Base-by-base conservation (phyloP, 176 grass and related monocot genomes). In the Carex parvula region DNA sequence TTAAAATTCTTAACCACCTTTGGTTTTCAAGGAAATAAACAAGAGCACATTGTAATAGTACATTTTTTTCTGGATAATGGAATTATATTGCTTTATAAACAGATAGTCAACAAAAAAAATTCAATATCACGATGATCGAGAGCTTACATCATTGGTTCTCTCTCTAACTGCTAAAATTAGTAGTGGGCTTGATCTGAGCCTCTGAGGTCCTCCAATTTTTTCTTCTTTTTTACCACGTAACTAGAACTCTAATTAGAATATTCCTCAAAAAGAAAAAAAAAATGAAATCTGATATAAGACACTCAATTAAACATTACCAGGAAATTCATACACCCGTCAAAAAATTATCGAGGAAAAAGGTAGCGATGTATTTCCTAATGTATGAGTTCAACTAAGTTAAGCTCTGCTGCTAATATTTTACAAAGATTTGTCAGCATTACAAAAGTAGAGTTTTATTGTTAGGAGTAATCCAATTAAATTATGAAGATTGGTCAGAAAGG, bases 31-130 rank as follows among this genome's bases (percentile, higher is more conserved):
- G 44, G 44, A 48, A 48, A 48, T 48, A 48, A 48, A 48, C 44
- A 48, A 48, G 44, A 48, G 44, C 44, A 48, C 8, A 48, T 48
- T 2, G 44, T 48, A 11, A 2, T 2, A 48, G 44, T 48, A 48
- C 8, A 10, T 10, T 48, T 48, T 48, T 48, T 48, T 26, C 44
- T 10, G 8, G 44, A 48, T 48, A 48, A 48, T 9, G 44, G 9
- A 48, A 48, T 48, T 48, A 48, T 48, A 48, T 48, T 48, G 44
- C 44, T 48, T 48, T 48, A 48, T 48, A 48, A 48, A 48, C 8
- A 48, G 44, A 48, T 42, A 87, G 88, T 20, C 90, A 92, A 80
- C 88, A 90, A 10, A 2, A 88, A 92, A 17, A 88, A 91, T 7
- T 42, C 41, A 42, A 8, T 42, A 42, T 42, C 41, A 42, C 6